These are phyloP conservation scores for Wickerhamomyces hampshirensis DNA, from an alignment of 805 yeast genomes.

Conservation along the genomic window DNA sequence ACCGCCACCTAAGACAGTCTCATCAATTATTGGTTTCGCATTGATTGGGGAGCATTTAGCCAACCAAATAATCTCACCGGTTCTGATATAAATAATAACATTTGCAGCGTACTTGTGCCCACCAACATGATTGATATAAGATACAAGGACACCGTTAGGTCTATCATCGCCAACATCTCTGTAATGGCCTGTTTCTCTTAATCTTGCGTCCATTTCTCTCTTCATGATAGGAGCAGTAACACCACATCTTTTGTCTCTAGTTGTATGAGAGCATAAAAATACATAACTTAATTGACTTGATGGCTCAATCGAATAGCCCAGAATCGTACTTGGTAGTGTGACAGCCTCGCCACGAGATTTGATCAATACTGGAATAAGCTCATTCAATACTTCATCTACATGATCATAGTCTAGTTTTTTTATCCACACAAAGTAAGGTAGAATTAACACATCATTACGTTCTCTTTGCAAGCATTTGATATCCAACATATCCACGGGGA, in stretches of 20 bases:
- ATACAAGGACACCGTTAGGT: conserved; percentile 68
- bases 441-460: conserved; percentile 55
- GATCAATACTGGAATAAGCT: conserved; percentile 38
- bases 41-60: conserved; percentile 81
- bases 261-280: conserved; percentile 81
- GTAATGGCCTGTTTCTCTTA: conserved; percentile 65
- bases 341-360: conserved; percentile 19
- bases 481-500: conserved; percentile 43
- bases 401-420: conserved; percentile 41
- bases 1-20: conserved; percentile 62
- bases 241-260: conserved; percentile 92
- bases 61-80: conserved; percentile 81
- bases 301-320: conserved; percentile 28
- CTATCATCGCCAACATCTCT: conserved; percentile 76
- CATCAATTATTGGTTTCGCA: conserved; percentile 67
- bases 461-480: conserved; percentile 37
- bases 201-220: conserved; percentile 65
- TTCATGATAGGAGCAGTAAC: conserved; percentile 89
- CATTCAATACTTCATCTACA: conserved; percentile 39
- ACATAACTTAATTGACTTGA: conserved; percentile 45
- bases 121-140: conserved; percentile 82
- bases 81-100: conserved; percentile 64
- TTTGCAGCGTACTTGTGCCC: conserved; percentile 96
- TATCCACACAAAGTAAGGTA: conserved; percentile 76
- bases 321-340: conserved; percentile 16